Base-by-base conservation (phyloP, 2,329 filamentous ascomycete genomes). In the Escovopsis sp. region DNA sequence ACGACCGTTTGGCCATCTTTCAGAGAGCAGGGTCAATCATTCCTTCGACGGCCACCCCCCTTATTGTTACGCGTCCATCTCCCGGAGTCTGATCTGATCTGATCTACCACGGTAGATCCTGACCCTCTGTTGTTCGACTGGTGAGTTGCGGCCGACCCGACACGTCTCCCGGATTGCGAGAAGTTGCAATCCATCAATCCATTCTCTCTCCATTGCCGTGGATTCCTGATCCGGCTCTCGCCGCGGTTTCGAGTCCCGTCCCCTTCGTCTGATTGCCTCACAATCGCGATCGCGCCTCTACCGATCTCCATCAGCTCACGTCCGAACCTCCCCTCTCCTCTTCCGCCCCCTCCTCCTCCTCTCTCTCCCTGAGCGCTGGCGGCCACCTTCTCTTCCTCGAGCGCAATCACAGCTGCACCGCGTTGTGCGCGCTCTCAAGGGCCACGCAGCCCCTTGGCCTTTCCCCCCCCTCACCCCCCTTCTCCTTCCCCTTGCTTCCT, bases 31-130 rank as follows among this genome's bases (percentile, higher is more conserved):
- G 48, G 44, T 50, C 47, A 53, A 50, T 51, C 49, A 50, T 52
- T 48, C 47, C 54, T 50, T 49, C 51, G 48, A 51, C 47, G 33
- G 13, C 20, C 20, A 3, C 20, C 20, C 20, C 20, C 20, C 48
- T 51, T 50, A 51, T 58, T 54, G 56, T 60, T 53, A 58, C 58
- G 56, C 57, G 58, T 58, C 51, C 5, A 5, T 20, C 20, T 20
- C 20, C 20, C 20, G 20, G 20, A 20, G 20, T 20, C 20, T 20
- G n/a, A n/a, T n/a, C n/a, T n/a, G n/a, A 20, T 20, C 20, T 20
- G 20, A 20, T 20, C 20, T 20, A 20, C 20, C 20, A 20, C 20
- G 5, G 20, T 20, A 20, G 20, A 20, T 20, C 20, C 20, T 20
- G 20, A 20, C 20, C 20, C 5, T 20, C 5, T 20, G 20, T 20